Base-by-base conservation (phyloP, 495 filamentous ascomycete genomes). In the Lindgomyces ingoldianus region DNA sequence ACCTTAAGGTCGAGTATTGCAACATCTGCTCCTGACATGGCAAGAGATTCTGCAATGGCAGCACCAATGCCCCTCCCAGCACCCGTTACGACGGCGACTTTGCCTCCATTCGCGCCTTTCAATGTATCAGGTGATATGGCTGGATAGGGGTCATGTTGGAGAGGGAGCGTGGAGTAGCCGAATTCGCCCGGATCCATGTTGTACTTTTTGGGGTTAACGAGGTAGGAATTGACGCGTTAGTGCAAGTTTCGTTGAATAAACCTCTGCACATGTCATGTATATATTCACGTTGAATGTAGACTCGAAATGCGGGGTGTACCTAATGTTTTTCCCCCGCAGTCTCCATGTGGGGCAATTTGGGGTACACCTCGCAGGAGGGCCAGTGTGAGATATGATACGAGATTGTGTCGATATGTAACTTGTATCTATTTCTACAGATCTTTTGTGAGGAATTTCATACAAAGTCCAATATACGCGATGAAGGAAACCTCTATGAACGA, bases 61-160 rank as follows among this genome's bases (percentile, higher is more conserved):
- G 59, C 68, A 8, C 68, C 68, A 44, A 70, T 70, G 18, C 68
- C 68, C 14, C 53, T 44, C 10, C 48, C 69, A 49, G 68, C 64
- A 4, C 68, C 68, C 19, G 68, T 70, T 9, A 70, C 54, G 27
- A 70, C 33, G 19, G 68, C 68, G 26, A 68, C 46, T 54, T 70
- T 70, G 22, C 64, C 64, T 55, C 0, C n/a, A 33, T 60, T 65
- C 4, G 55, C 24, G 21, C 21, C 21, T 39, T 47, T 27, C 1
- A 65, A 48, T 1, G 55, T 27, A 12, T 59, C 62, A 8, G 62
- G 25, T 3, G 46, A 27, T 24, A 65, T 65, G 26, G 62, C 25
- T 9, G n/a, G 19, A 22, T 65, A 65, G 25, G 62, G 62, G n/a
- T 21, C 47, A 25, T 65, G 62, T 47, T 65, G 55, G 6, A 65